Evolutionary conservation across 164 flowering plant species (phyloP).

Genomic region (Nymphaea thermarum): DNA sequence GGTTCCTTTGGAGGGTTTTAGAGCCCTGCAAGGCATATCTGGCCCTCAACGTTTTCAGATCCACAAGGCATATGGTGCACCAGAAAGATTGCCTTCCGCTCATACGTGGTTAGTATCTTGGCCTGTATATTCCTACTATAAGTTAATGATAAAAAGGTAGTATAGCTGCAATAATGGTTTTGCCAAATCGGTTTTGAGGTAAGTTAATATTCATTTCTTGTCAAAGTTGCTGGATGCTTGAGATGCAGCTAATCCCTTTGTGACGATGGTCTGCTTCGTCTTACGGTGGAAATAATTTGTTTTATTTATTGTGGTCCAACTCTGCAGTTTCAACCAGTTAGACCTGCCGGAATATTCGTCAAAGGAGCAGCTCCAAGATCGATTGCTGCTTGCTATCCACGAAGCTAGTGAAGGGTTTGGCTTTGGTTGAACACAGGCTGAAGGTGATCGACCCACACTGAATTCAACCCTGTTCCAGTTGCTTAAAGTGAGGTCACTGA

Average conservation of each 20-base stretch:
- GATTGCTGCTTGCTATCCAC: slow-evolving; percentile 92
- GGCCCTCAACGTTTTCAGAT: slow-evolving; percentile 95
- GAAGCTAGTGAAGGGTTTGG: slow-evolving; percentile 99
- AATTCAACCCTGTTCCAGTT: slow-evolving; percentile 4
- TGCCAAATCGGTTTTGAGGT: too few relatives aligned
- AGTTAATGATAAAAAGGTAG: too few relatives aligned
- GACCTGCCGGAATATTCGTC: slow-evolving; percentile 92
- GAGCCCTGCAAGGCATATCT: slow-evolving; percentile 91
- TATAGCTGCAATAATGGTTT: too few relatives aligned
- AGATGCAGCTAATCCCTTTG: too few relatives aligned
- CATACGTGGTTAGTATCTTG: slow-evolving; percentile 76
- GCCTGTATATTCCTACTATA: not conserved
- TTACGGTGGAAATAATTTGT: not conserved
- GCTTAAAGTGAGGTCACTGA: slow-evolving; percentile 1
- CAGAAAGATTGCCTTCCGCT: slow-evolving; percentile 90
- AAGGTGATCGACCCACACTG: slow-evolving; percentile 4
- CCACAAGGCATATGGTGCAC: slow-evolving; percentile 97
- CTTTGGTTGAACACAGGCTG: slow-evolving; percentile 43
- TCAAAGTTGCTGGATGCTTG: too few relatives aligned
- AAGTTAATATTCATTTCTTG: too few relatives aligned
- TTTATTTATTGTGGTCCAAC: not conserved
- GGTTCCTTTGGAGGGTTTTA: slow-evolving; percentile 97
- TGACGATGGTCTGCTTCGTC: too few relatives aligned
- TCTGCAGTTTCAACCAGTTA: slow-evolving; percentile 82
- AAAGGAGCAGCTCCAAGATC: slow-evolving; percentile 80